These are phyloP conservation scores for Saturnispora quitensis DNA, from an alignment of 805 yeast genomes.

Conservation along the genomic window DNA sequence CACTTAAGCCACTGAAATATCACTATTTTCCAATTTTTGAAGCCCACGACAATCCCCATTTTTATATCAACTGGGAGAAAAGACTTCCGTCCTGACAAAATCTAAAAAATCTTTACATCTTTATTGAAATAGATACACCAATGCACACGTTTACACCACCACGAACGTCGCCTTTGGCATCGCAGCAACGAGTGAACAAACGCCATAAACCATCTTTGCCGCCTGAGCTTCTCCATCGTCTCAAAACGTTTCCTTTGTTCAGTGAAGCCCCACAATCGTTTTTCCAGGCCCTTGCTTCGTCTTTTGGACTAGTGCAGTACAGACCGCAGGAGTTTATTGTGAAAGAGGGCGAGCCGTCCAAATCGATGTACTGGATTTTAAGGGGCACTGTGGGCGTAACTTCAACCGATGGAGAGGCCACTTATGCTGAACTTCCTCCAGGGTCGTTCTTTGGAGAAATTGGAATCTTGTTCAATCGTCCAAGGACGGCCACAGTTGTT, in stretches of 20 bases:
- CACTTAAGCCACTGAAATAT: not conserved
- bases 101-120: not conserved
- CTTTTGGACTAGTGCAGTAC: constrained; percentile 48
- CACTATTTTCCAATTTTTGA: not conserved
- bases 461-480: constrained; percentile 65
- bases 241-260: constrained; percentile 56
- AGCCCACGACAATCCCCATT: not conserved
- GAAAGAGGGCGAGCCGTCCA: constrained; percentile 62
- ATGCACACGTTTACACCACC: constrained; percentile 4
- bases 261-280: constrained; percentile 59
- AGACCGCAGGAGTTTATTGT: constrained; percentile 65
- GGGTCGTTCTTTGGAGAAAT: constrained; percentile 76
- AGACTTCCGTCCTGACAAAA: not conserved
- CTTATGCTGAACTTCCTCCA: constrained; percentile 58
- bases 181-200: not conserved
- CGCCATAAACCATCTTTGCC: constrained; percentile 29
- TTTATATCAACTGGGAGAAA: not conserved
- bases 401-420: constrained; percentile 67
- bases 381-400: constrained; percentile 72
- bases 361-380: constrained; percentile 72
- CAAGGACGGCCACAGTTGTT: constrained; percentile 71
- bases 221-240: constrained; percentile 42
- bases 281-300: constrained; percentile 48
- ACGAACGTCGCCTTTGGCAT: constrained; percentile 1
- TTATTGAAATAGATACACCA: not conserved